Evolutionary conservation across 257 asterid genomes (phyloP), one percentile per base, ranked within the genome.

Genomic region (Cordia subcordata): DNA sequence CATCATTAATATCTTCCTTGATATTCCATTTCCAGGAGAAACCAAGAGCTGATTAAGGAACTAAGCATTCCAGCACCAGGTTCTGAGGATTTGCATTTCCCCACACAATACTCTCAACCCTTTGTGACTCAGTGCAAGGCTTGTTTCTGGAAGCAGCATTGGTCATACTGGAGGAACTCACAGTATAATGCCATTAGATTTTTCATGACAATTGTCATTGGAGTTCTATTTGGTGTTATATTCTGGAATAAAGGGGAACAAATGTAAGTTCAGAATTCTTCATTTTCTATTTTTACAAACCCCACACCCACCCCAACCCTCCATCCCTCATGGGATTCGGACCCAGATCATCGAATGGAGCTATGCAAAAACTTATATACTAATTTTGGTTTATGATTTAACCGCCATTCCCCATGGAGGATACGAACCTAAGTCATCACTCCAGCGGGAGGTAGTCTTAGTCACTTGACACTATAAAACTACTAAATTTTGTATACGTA

Each of bases 91-190:
- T 72, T 83, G 44, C 63, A 69, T 65, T 83, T 83, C 68, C 83
- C 86, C 2, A 75, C 90, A 0, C 66, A 71, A 33, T 83, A 70
- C 53, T 80, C 90, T 0, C 90, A 80, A 21, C 58, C 94, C 61
- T 88, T 85, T 62, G 49, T 78, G 38, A 73, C 77, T 40, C 96
- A 83, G 21, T 83, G 85, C 80, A 75, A 80, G 54, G 90, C 86
- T 56, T 75, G 86, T 56, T 73, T 80, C 68, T 77, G 90, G 90
- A 83, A 83, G 64, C 90, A 80, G 58, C 70, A 83, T 64, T 80
- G 84, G 86, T 83, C 90, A 4, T 83, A 83, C 70, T 83, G 90
- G 90, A 73, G 90, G 66, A 80, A 83, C 61, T 72, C 86, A n/a
- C 78, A 83, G 67, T 80, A 69, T 63, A 83, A 83, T 54, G 86